A percentile compares a stretch with the other conserved stretches of the same genome.
Evolutionary conservation across 352 stramenopile genomes (phyloP).

Genomic region (Globisporangium sylvaticum): DNA sequence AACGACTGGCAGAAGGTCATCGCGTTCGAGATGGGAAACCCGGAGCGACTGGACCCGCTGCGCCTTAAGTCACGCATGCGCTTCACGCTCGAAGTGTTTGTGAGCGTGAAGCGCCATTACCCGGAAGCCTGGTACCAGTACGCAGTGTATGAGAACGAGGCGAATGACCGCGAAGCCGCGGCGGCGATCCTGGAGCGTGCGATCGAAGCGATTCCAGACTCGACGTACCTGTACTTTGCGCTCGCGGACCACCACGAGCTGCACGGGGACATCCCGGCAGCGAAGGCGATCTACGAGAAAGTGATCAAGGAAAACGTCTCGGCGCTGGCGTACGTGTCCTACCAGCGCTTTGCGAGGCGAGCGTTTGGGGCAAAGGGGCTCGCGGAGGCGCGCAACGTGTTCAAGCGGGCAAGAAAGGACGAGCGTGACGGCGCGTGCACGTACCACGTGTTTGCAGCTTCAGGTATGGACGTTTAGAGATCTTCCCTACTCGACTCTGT

Average conservation of each 20-base stretch:
- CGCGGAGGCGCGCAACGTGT: conserved; percentile 72
- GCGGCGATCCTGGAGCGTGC: conserved; percentile 64
- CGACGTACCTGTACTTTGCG: conserved; percentile 77
- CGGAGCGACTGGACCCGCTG: conserved; percentile 75
- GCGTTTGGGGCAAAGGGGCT: conserved; percentile 72
- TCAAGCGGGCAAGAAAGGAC: conserved; percentile 80
- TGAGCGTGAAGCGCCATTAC: conserved; percentile 73
- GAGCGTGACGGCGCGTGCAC: conserved; percentile 76
- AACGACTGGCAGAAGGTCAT: conserved; percentile 75
- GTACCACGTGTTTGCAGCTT: conserved; percentile 80
- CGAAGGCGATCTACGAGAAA: conserved; percentile 81
- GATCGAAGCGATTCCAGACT: conserved; percentile 74
- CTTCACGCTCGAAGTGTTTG: conserved; percentile 79
- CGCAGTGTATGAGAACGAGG: conserved; percentile 73
- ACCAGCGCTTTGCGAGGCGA: conserved; percentile 79
- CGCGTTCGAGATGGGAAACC: conserved; percentile 74
- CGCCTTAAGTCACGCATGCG: conserved; percentile 77
- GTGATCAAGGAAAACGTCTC: conserved; percentile 72
- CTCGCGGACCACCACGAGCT: conserved; percentile 81
- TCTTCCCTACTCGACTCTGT: neutral
- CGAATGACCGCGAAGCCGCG: conserved; percentile 66
- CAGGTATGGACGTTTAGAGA: conserved; percentile 33
- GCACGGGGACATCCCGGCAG: conserved; percentile 50
- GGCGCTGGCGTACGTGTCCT: conserved; percentile 78
- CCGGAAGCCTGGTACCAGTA: conserved; percentile 88